Evolutionary conservation across 768 basidiomycete genomes (phyloP), one percentile per base, ranked within the genome.

Genomic region (Heimioporus sp.): DNA sequence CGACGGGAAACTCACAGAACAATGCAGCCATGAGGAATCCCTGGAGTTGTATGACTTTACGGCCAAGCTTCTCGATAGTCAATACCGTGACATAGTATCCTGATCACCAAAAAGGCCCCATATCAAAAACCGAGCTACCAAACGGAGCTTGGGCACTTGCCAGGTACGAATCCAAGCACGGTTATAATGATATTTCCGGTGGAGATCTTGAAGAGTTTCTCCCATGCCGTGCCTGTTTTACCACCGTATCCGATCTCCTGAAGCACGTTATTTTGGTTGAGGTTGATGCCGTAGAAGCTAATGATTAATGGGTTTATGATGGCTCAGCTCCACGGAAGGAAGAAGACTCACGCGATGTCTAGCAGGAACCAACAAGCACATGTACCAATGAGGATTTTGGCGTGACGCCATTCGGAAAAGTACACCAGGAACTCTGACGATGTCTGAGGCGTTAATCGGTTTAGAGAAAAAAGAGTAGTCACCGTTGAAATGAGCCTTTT

Each of bases 251-350:
- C 87, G 34, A 92, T 89, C 59, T 82, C 75, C 56, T 83, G 71
- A 9, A 92, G 77, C n/a, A 92, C 86, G 57, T 87, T 83, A 59
- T 83, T 86, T 58, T 87, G 86, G 73, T 89, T 89, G 46, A 82
- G 65, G 62, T 81, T 82, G 72, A 90, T 85, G 4, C 89, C 88
- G 66, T 89, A 89, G 68, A 88, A 88, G 0, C 83, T 85, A 47
- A 28, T 11, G 35, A 45, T 13, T n/a, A 24, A 41, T 21, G 2
- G 34, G 16, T 30, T 19, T 15, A 19, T 48, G 24, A 46, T 10
- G 15, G 1, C 8, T 5, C 20, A 49, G 9, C 15, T 9, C 16
- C 13, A 38, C 2, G 2, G 21, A 21, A 49, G 43, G 0, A 35
- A 46, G 44, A n/a, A 48, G 12, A 51, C 52, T 51, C 59, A 85